Percentiles rank a stretch among this genome's conserved stretches.
Conservation (phyloP, 177 flowering plant genomes). For the Vitis hybrid region DNA sequence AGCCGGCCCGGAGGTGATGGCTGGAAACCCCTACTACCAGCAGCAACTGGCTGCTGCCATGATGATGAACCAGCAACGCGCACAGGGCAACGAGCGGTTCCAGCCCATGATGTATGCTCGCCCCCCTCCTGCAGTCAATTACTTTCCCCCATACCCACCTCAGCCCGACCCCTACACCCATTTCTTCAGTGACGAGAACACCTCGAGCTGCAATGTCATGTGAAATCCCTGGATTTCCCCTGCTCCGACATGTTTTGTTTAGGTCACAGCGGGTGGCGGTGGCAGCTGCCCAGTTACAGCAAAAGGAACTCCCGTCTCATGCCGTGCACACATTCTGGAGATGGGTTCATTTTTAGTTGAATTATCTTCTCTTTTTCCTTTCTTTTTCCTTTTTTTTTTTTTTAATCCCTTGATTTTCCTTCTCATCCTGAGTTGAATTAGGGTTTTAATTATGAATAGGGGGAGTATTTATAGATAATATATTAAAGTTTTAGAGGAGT, state of each 20-base stretch:
- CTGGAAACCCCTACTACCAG: slow-evolving; percentile 56
- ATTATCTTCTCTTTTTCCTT: not conserved
- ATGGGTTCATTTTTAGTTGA: slow-evolving; percentile 24
- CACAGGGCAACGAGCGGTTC: slow-evolving; percentile 59
- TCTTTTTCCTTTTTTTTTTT: not conserved
- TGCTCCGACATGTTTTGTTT: too few species aligned
- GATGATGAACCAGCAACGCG: slow-evolving; percentile 75
- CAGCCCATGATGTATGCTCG: slow-evolving; percentile 82
- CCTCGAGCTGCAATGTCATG: slow-evolving; percentile 76
- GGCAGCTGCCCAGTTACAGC: too few species aligned
- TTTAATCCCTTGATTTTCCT: not conserved
- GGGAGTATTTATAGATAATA: slow-evolving; percentile 21
- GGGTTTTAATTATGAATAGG: slow-evolving; percentile 21
- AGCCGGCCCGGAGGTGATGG: slow-evolving; percentile 45
- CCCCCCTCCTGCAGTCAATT: slow-evolving; percentile 72
- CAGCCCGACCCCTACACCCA: slow-evolving; percentile 37
- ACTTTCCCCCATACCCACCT: slow-evolving; percentile 51
- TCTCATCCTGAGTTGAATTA: slow-evolving; percentile 17
- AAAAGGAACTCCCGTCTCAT: too few species aligned
- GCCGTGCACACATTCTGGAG: not conserved
- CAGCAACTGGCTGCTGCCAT: slow-evolving; percentile 51
- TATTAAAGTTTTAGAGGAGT: slow-evolving; percentile 11
- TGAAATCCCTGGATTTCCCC: slow-evolving; percentile 20
- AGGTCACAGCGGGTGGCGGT: too few species aligned
- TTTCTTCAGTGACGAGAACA: slow-evolving; percentile 83